These are phyloP conservation scores for Zygosaccharomyces siamensis DNA, from an alignment of 805 yeast species.

Conservation along the genomic window DNA sequence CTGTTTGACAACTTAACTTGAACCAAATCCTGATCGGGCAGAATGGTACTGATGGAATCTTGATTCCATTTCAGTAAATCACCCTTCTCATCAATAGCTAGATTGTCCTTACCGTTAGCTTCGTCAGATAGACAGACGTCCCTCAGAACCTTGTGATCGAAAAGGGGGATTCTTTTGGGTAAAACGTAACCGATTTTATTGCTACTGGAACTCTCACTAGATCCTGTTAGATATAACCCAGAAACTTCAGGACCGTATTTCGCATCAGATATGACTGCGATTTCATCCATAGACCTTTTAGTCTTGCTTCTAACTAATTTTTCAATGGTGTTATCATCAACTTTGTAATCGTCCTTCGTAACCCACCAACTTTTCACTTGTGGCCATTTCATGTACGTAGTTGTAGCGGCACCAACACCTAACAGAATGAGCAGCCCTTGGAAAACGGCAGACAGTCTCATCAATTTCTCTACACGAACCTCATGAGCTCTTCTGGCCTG, in stretches of 20 bases:
- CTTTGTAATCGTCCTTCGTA: conserved; percentile 17
- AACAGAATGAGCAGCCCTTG: conserved; percentile 41
- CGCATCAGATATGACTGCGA: conserved; percentile 32
- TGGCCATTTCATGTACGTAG: conserved; percentile 37
- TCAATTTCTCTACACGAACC: conserved; percentile 39
- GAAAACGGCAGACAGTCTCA: conserved; percentile 42
- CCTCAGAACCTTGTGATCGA: conserved; percentile 55
- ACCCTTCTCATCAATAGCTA: conserved; percentile 65
- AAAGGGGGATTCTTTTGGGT: conserved; percentile 58
- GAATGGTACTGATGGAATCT: conserved; percentile 33
- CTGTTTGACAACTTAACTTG: conserved; percentile 50
- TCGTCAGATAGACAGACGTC: conserved; percentile 49
- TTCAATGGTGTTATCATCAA: conserved; percentile 23
- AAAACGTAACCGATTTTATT: conserved; percentile 35
- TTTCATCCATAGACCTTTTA: conserved; percentile 16
- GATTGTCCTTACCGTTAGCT: conserved; percentile 37
- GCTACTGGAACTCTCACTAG: conserved; percentile 33
- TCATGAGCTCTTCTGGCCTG: conserved; percentile 18
- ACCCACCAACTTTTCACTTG: conserved; percentile 33
- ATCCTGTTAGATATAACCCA: conserved; percentile 65
- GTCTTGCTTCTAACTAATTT: conserved; percentile 20
- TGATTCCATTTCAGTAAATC: conserved; percentile 64
- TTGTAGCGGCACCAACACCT: conserved; percentile 36
- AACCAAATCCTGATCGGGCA: conserved; percentile 45
- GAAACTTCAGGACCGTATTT: conserved; percentile 42